Evolutionary conservation across 2,329 filamentous ascomycete genomes (phyloP).

Genomic region (Uncinocarpus reesii): DNA sequence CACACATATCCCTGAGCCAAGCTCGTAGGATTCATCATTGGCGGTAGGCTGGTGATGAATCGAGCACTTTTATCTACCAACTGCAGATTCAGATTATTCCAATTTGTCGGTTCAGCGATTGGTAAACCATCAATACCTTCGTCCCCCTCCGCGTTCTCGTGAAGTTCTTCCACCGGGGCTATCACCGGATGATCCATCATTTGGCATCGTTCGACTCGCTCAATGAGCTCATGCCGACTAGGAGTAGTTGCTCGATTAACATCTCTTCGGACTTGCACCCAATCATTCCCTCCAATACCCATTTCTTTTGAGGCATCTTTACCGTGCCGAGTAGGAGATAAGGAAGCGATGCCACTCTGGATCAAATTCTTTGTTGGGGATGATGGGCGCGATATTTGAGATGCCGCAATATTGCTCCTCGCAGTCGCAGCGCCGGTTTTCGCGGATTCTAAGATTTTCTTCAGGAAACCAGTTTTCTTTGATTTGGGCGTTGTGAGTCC

Average conservation of each 20-base stretch:
- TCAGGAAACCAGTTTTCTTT: constrained; percentile 84
- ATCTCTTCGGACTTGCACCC: constrained; percentile 95
- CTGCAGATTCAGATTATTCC: constrained; percentile 64
- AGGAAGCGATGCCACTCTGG: constrained; percentile 38
- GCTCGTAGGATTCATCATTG: constrained; percentile 68
- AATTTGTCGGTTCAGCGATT: constrained; percentile 73
- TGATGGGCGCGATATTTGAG: constrained; percentile 39
- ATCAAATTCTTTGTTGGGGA: constrained; percentile 42
- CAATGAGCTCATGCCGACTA: constrained; percentile 74
- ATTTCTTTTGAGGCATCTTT: constrained; percentile 57
- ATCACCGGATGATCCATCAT: constrained; percentile 88
- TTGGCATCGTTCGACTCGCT: constrained; percentile 78
- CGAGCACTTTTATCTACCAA: constrained; percentile 93
- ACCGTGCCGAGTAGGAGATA: constrained; percentile 25
- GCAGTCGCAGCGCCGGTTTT: constrained; percentile 89
- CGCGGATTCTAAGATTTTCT: constrained; percentile 85
- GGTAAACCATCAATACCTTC: constrained; percentile 77
- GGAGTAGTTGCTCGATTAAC: constrained; percentile 91
- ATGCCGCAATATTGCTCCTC: constrained; percentile 68
- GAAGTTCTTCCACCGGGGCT: constrained; percentile 79
- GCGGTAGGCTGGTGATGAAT: constrained; percentile 74
- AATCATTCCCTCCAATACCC: constrained; percentile 59
- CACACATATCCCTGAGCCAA: constrained; percentile 88
- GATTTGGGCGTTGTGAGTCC: constrained; percentile 65
- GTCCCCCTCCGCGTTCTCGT: constrained; percentile 76